Conservation (phyloP, 2,329 filamentous ascomycete species). For the Fusarium sp. region DNA sequence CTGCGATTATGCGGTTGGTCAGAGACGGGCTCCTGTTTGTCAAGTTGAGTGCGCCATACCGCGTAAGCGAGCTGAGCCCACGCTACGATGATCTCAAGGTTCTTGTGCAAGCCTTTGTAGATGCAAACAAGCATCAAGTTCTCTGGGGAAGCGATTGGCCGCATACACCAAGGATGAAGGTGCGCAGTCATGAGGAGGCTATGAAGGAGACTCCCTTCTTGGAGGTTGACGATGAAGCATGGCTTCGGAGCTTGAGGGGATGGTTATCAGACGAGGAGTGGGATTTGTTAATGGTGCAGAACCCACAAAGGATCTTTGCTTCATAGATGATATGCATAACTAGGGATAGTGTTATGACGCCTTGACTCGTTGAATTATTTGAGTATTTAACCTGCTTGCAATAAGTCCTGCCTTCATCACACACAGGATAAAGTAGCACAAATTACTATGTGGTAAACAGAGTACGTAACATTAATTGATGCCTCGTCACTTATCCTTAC, state of each 20-base stretch:
- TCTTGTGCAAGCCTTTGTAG: slow-evolving; percentile 48
- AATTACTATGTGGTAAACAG: too few species aligned
- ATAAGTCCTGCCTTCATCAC: background rate
- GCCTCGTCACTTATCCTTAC: slow-evolving; percentile 15
- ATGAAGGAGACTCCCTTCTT: slow-evolving; percentile 47
- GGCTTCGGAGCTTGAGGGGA: slow-evolving; percentile 36
- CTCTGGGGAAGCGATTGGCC: slow-evolving; percentile 57
- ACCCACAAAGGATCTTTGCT: slow-evolving; percentile 21
- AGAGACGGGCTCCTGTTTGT: slow-evolving; percentile 49
- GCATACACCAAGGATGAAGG: slow-evolving; percentile 54
- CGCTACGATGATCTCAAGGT: slow-evolving; percentile 48
- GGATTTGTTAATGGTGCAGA: slow-evolving; percentile 35
- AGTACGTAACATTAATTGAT: background rate
- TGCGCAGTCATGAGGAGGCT: slow-evolving; percentile 49
- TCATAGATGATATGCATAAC: background rate
- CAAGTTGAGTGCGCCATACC: slow-evolving; percentile 55
- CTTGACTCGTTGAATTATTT: background rate
- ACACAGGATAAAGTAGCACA: background rate
- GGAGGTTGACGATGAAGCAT: slow-evolving; percentile 41
- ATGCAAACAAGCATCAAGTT: slow-evolving; percentile 49
- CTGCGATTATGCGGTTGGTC: slow-evolving; percentile 43
- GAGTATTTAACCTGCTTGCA: background rate
- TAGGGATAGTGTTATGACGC: background rate
- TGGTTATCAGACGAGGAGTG: slow-evolving; percentile 44
- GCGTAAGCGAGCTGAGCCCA: slow-evolving; percentile 47